Evolutionary conservation across 2,329 filamentous ascomycete species (phyloP).

Genomic region (Chrysosporium keratinophilum): DNA sequence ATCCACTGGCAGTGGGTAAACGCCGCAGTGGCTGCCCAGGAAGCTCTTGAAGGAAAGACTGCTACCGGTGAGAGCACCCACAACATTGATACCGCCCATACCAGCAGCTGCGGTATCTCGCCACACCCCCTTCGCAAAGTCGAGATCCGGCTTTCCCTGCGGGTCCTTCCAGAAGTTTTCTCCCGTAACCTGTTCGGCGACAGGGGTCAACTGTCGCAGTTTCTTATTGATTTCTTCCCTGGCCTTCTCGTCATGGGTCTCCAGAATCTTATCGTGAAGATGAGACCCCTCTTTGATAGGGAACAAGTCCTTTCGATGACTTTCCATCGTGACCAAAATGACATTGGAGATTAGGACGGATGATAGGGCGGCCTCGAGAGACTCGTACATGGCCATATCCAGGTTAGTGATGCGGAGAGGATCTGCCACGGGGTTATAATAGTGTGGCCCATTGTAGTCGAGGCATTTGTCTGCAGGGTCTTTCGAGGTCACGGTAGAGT

Average conservation of each 20-base stretch:
- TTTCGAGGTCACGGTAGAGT: background rate
- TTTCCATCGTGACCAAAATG: constrained; percentile 26
- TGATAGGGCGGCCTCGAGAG: constrained; percentile 20
- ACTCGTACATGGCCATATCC: constrained; percentile 21
- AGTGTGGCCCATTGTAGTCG: constrained; percentile 8
- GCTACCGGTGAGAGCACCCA: constrained; percentile 24
- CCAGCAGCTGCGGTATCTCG: constrained; percentile 18
- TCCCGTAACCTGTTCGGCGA: constrained; percentile 25
- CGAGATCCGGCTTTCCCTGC: constrained; percentile 5
- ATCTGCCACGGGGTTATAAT: constrained; percentile 24
- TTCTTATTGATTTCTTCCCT: constrained; percentile 18
- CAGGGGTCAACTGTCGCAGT: constrained; percentile 22
- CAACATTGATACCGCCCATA: constrained; percentile 26
- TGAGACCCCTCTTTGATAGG: constrained; percentile 23
- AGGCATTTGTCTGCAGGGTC: background rate
- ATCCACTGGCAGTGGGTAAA: constrained; percentile 23
- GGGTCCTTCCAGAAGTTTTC: constrained; percentile 17
- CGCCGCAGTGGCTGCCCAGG: constrained; percentile 25
- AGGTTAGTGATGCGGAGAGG: constrained; percentile 26
- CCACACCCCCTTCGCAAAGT: constrained; percentile 17
- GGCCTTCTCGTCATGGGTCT: constrained; percentile 18
- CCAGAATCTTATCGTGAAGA: constrained; percentile 21
- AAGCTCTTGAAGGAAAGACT: constrained; percentile 27
- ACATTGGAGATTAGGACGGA: constrained; percentile 25
- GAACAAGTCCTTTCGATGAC: constrained; percentile 26